These are phyloP conservation scores for Casuarina glauca DNA, from an alignment of 306 rosid genomes.

Conservation along the genomic window DNA sequence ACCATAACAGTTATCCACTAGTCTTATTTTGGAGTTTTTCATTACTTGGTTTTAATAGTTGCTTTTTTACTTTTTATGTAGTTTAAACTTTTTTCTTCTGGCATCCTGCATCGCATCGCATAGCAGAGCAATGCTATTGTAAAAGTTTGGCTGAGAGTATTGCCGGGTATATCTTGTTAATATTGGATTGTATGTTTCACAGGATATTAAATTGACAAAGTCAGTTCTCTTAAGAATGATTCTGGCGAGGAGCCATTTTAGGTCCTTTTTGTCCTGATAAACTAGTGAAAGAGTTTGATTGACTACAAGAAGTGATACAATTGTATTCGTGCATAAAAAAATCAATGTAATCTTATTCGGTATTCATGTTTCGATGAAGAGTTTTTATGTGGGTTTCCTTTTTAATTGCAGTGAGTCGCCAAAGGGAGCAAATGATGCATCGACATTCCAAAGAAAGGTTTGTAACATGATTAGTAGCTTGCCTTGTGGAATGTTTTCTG, in stretches of 20 bases:
- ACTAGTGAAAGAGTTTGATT: not conserved
- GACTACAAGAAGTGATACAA: not conserved
- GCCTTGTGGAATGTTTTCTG: not conserved
- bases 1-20: not conserved
- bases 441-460: conserved; percentile 96
- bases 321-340: not conserved
- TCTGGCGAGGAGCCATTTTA: not conserved
- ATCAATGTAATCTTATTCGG: not conserved
- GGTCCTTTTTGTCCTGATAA: not conserved
- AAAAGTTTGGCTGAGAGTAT: not conserved
- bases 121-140: not conserved
- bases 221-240: not conserved
- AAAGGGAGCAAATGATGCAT: conserved; percentile 94
- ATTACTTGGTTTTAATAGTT: not conserved
- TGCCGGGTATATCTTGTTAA: not conserved
- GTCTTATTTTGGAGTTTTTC: no score
- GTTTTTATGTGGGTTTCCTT: not conserved
- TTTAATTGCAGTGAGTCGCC: conserved; percentile 80
- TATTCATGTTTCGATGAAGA: not conserved
- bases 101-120: not conserved
- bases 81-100: not conserved
- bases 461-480: conserved; percentile 17
- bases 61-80: not conserved
- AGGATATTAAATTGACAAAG: not conserved
- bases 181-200: not conserved